These are phyloP conservation scores for Suillus discolor DNA, from an alignment of 768 basidiomycete species.

Conservation along the genomic window DNA sequence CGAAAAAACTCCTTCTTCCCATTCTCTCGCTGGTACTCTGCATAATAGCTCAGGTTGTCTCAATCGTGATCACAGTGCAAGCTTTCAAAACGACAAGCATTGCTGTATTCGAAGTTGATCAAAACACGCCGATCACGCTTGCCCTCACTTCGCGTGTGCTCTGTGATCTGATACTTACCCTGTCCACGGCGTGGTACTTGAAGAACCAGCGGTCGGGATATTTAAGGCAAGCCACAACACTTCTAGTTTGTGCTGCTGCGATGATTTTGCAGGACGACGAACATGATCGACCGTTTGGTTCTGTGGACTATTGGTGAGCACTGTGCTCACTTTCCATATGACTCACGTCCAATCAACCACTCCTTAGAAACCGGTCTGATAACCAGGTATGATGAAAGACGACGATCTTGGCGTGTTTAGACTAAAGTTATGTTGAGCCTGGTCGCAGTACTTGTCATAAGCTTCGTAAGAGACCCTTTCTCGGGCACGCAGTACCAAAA, in stretches of 20 bases:
- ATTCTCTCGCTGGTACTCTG: conserved; percentile 2
- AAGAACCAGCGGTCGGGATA: neutral
- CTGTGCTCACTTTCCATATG: neutral
- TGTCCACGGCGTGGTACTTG: neutral
- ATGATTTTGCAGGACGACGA: neutral
- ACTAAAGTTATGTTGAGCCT: neutral
- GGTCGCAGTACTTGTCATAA: neutral
- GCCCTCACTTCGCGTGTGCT: neutral
- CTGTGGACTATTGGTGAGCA: conserved; percentile 9
- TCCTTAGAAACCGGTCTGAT: conserved; percentile 7
- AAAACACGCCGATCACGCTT: neutral
- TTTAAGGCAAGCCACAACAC: neutral
- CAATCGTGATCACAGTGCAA: neutral
- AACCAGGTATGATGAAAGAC: conserved; percentile 1
- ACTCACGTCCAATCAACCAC: neutral
- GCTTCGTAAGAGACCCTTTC: neutral
- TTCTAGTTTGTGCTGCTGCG: neutral
- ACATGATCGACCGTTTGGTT: neutral
- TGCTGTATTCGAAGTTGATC: neutral
- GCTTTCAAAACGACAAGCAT: neutral
- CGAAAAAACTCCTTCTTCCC: neutral
- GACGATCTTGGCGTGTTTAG: neutral
- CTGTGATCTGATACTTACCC: neutral
- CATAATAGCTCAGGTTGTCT: neutral
- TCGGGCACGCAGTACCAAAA: neutral